These are phyloP conservation scores for Helichrysum umbraculigerum DNA, from an alignment of 129 eudicot species.

Conservation along the genomic window DNA sequence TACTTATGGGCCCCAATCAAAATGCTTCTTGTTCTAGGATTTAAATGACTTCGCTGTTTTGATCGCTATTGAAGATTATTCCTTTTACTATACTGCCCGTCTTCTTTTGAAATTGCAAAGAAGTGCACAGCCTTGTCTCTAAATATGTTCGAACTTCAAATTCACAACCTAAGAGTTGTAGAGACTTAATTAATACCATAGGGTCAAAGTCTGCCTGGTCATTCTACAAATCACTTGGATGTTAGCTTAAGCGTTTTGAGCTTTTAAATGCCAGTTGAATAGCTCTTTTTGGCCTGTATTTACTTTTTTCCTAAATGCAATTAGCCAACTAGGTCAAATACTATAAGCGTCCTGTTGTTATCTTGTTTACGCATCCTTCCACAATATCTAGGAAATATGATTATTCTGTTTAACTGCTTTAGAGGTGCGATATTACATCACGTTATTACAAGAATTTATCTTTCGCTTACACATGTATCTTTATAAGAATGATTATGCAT, in stretches of 20 bases:
- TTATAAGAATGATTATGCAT: background rate
- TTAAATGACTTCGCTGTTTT: background rate
- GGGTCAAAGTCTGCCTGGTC: background rate
- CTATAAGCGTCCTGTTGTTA: too few species aligned
- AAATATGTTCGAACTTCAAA: background rate
- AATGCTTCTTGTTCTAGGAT: background rate
- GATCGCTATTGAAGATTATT: background rate
- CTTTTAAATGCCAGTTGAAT: conserved; percentile 3
- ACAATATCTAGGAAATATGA: conserved; percentile 18
- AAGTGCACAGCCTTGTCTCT: background rate
- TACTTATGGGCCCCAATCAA: background rate
- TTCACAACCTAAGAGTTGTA: background rate
- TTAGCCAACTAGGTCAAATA: background rate
- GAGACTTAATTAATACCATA: background rate
- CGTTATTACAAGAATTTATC: background rate
- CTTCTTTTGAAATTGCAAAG: background rate
- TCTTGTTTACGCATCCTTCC: conserved; percentile 8
- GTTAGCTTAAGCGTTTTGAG: background rate
- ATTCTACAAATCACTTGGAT: background rate
- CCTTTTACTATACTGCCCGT: background rate
- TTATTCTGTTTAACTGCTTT: background rate
- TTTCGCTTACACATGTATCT: background rate
- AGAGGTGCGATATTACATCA: background rate
- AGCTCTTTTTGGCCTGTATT: background rate
- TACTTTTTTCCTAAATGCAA: too few species aligned